These are phyloP conservation scores for Trichoderma guizhouense DNA, from an alignment of 2,329 filamentous ascomycete genomes.

Conservation along the genomic window DNA sequence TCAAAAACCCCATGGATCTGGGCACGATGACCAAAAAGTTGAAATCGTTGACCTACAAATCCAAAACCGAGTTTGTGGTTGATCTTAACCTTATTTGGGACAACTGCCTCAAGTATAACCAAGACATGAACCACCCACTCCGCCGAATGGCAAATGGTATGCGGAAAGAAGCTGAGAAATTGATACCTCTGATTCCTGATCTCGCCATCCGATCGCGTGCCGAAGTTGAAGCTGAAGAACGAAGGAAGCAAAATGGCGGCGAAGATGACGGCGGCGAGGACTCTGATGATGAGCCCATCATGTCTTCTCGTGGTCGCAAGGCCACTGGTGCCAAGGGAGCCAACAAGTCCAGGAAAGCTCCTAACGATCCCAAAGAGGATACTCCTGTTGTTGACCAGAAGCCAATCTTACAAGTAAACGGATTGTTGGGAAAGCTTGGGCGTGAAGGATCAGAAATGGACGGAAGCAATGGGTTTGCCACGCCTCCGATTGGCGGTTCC, in stretches of 20 bases:
- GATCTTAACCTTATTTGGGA: slow-evolving; percentile 96
- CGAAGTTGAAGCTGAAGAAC: slow-evolving; percentile 85
- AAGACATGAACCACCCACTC: slow-evolving; percentile 79
- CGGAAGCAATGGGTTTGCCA: slow-evolving; percentile 80
- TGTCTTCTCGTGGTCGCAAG: slow-evolving; percentile 92
- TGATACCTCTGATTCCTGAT: slow-evolving; percentile 92
- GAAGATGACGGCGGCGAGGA: slow-evolving; percentile 82
- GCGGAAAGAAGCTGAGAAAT: slow-evolving; percentile 95
- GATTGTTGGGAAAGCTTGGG: slow-evolving; percentile 54
- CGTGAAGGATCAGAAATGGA: slow-evolving; percentile 79
- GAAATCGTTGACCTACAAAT: slow-evolving; percentile 73
- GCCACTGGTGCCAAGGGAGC: slow-evolving; percentile 67
- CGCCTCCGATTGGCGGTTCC: slow-evolving; percentile 76
- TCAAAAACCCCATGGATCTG: slow-evolving; percentile 97
- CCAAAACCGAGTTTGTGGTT: slow-evolving; percentile 89
- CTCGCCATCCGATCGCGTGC: slow-evolving; percentile 85
- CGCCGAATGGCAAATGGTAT: slow-evolving; percentile 93
- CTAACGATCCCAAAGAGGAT: slow-evolving; percentile 69
- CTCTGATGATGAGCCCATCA: slow-evolving; percentile 96
- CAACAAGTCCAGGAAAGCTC: slow-evolving; percentile 73
- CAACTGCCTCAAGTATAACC: slow-evolving; percentile 95
- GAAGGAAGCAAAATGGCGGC: slow-evolving; percentile 80
- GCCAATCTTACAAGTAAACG: slow-evolving; percentile 65
- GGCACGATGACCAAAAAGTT: slow-evolving; percentile 98
- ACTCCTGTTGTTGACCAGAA: slow-evolving; percentile 76